Conservation (phyloP, 2,329 filamentous ascomycete species). For the Chaetomium sp. region DNA sequence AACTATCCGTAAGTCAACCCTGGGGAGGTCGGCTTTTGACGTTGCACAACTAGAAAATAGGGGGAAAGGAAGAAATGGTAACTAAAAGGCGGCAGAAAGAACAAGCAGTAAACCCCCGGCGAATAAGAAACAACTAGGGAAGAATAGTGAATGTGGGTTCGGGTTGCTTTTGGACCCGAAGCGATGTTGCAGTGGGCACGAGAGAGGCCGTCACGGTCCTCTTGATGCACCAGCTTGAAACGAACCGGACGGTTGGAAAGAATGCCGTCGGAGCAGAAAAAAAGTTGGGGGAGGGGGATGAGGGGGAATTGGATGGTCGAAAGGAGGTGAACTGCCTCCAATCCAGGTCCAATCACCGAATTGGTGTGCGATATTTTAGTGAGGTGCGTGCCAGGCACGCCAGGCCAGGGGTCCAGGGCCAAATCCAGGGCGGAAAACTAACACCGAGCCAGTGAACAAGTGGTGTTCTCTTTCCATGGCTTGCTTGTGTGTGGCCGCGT, state of each 20-base stretch:
- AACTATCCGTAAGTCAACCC: too few species aligned
- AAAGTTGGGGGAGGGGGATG: not conserved
- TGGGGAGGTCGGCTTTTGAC: not conserved
- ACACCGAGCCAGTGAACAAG: not conserved
- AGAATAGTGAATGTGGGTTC: constrained; percentile 5
- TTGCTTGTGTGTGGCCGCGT: constrained; percentile 6
- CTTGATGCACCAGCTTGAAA: constrained; percentile 1
- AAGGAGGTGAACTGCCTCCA: constrained; percentile 5
- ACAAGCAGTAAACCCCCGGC: not conserved
- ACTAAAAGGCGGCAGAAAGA: not conserved
- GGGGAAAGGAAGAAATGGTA: not conserved
- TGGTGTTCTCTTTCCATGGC: too few species aligned
- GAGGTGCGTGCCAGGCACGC: not conserved
- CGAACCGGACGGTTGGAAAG: not conserved
- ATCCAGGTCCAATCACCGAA: constrained; percentile 1
- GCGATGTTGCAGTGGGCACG: not conserved
- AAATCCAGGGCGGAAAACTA: not conserved
- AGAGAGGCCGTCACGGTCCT: not conserved
- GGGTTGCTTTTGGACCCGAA: not conserved
- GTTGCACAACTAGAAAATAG: not conserved
- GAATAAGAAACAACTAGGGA: not conserved
- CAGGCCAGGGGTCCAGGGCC: constrained; percentile 7
- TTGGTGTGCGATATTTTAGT: constrained; percentile 12
- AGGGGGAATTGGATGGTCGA: constrained; percentile 2
- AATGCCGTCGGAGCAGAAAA: not conserved